phyloP scores from a whole-genome alignment of 2,329 filamentous ascomycete genomes.

The Stylonectria norvegica region DNA sequence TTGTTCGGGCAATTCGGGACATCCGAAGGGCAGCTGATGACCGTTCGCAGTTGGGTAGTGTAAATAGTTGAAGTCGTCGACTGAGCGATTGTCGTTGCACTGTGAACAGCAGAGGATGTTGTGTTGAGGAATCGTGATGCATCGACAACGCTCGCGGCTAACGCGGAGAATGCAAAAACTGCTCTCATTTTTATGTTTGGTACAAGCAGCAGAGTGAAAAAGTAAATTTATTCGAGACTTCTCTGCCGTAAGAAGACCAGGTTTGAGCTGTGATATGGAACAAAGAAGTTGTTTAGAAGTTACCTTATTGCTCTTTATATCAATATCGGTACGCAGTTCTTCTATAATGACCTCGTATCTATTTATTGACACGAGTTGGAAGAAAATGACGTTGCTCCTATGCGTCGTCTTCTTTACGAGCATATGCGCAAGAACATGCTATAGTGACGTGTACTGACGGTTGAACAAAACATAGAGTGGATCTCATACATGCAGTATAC shows the following conservation, averaged over 20 bases:
- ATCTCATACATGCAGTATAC: neutral
- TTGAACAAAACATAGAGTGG: neutral
- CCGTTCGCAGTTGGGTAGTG: neutral
- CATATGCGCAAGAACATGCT: neutral
- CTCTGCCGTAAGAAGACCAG: neutral
- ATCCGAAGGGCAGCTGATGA: neutral
- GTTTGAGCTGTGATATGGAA: neutral
- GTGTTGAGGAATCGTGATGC: neutral
- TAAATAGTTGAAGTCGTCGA: neutral
- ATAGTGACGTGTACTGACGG: neutral
- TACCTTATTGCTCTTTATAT: neutral
- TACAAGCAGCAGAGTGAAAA: neutral
- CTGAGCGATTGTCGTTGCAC: neutral
- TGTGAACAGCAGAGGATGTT: neutral
- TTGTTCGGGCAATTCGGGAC: neutral
- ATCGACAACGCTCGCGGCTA: neutral
- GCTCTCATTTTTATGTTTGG: neutral
- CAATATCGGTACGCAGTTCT: too few relatives aligned
- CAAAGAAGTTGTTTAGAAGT: neutral
- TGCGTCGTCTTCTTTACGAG: neutral
- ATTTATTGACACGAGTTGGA: neutral
- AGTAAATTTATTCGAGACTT: neutral
- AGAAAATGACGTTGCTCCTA: neutral
- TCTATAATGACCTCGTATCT: neutral
- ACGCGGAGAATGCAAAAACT: neutral